Evolutionary conservation across 495 filamentous ascomycete species (phyloP), one percentile per base, ranked within the genome.

Genomic region (Penicillium egyptiacum): DNA sequence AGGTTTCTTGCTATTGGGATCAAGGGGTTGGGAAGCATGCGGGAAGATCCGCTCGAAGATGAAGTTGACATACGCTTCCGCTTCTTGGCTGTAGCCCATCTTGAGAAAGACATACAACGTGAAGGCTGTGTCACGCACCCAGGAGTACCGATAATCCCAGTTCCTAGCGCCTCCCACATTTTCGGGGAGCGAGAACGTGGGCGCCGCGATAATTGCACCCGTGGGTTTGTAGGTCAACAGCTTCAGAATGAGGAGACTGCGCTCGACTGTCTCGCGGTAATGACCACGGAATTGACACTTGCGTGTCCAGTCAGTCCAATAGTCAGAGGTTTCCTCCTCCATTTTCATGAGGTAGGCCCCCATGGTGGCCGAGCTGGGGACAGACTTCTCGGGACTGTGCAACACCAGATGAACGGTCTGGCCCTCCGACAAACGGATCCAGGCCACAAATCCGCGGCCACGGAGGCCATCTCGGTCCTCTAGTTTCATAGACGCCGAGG

Each of bases 61-160:
- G 69, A 89, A 90, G 43, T 78, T 76, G 78, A 89, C 87, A 64
- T 89, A 90, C 16, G 85, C 79, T 60, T 90, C 86, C 10, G 86
- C 87, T 63, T 90, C 87, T 19, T 83, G 77, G n/a, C 75, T 84
- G 70, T 89, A 90, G 39, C 87, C 87, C 63, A 88, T 81, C 20
- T 88, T 84, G 10, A 90, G 77, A 19, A 90, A 78, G 58, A 89
- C 88, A 65, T 90, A 90, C 55, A 89, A 83, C 5, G 86, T 89
- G 70, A 89, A 90, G 44, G 84, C 85, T 0, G 85, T 84, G 66
- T 90, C 87, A 31, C 87, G 79, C 40, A 90, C 85, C 87, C 87
- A 90, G 39, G 80, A 87, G 67, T 81, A 90, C 9, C 87, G 80
- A 63, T 90, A 90, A 62, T 90, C 87, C 87, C 87, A 89, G 60